Base-by-base conservation (phyloP, 2,329 filamentous ascomycete genomes). In the Clathrospora elynae region DNA sequence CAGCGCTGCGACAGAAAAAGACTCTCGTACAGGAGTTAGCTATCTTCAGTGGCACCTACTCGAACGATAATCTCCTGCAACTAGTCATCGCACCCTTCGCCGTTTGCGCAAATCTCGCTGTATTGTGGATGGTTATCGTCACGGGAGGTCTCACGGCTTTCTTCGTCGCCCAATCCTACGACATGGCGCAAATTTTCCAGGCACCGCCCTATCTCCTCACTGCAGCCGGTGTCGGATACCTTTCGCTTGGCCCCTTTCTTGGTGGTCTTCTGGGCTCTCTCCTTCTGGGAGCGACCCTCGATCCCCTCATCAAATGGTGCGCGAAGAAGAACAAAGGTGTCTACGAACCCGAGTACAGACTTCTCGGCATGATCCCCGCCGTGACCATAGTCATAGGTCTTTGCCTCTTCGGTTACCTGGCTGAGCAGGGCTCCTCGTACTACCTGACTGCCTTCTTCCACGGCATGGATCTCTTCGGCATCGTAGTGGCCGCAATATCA, bases 261-360 rank as follows among this genome's bases (percentile, higher is more conserved):
- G 74, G 73, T 9, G 70, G 69, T 25, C 57, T 71, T 1, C 65
- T 66, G 3, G 43, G 54, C 6, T 42, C 50, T 19, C 32, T 43
- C 26, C 10, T 52, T 3, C 26, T 54, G n/a, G 44, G 63, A 2
- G 51, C 55, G 1, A 55, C 66, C 7, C 59, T 67, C 6, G 73
- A 75, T 42, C 68, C 67, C 4, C 36, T 72, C 3, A 70, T 70
- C 38, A 65, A 61, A 26, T 75, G 67, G 60, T 70, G 78, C 41
- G 73, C 76, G 3, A 74, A 72, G 55, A 72, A 68, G 47, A 80
- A 79, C 56, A 66, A 64, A 13, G 77, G 78, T n/a, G 65, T 78
- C 33, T 80, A 79, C 59, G 77, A 80, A 54, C 78, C 78, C 4
- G 77, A 80, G 53, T 80, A 79, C 52, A 72, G 78, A 7, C 66